Evolutionary conservation across 2,329 filamentous ascomycete genomes (phyloP), one percentile per base, ranked within the genome.

Genomic region (Aspergillus sp.): DNA sequence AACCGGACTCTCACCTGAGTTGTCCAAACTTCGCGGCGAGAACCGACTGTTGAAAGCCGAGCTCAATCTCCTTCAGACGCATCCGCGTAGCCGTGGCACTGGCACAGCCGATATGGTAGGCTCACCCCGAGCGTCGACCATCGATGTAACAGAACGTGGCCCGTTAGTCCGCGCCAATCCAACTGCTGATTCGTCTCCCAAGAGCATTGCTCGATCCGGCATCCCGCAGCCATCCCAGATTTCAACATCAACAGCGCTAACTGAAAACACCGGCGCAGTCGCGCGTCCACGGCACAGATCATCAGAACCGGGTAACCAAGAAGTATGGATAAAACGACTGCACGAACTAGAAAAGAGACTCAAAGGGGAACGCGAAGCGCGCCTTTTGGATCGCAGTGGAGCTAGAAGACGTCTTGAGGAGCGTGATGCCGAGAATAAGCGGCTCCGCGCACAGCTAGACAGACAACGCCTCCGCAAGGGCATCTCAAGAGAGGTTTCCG

Each of bases 301-400:
- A 33, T 67, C 61, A 62, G 70, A 76, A n/a, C 63, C 63, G 9
- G 68, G 80, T 40, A 89, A 93, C 65, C 88, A 90, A 39, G 70
- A 73, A 63, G 86, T 89, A 64, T 96, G 91, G 91, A 86, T 96
- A 63, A 85, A 96, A 62, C 81, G 95, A 6, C 80, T 98, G 35
- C 86, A 91, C 57, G 93, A 98, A 70, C 79, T 98, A 65, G 95
- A 99, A 79, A 84, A 88, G 64, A 86, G 96, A 66, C 80, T 99
- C 17, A 96, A 96, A 73, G 87, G 90, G 46, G 95, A 99, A 77
- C 81, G 95, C 14, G 95, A 98, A 74, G 92, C 88, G 1, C 80
- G 95, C 45, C 80, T 96, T 53, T 80, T 96, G 57, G 95, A 99
- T 75, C 86, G 95, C 3, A 89, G 84, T 48, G 92, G 91, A 23